Percentiles rank a stretch among this genome's conserved stretches.
Evolutionary conservation across 441 rosid species (phyloP).

Genomic region (Gossypium aridum): DNA sequence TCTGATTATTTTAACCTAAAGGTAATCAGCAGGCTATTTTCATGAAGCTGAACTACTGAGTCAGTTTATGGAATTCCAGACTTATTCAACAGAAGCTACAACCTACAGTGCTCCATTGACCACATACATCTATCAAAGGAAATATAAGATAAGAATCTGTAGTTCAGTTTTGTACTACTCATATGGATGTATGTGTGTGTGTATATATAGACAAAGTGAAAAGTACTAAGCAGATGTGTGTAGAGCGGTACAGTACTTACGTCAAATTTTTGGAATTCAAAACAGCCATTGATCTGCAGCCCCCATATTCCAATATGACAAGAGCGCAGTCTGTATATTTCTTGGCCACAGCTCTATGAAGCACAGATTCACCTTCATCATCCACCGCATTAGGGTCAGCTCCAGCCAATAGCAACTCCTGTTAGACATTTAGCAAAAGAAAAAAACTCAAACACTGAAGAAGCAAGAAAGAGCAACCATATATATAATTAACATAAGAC

Average conservation of each 20-base stretch:
- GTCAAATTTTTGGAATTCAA: constrained; percentile 73
- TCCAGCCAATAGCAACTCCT: constrained; percentile 96
- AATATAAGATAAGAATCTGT: not conserved
- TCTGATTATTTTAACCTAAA: not conserved
- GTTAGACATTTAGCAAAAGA: constrained; percentile 16
- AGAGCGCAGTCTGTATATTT: constrained; percentile 92
- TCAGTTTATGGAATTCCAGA: not conserved
- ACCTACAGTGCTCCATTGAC: not conserved
- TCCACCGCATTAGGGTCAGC: constrained; percentile 99
- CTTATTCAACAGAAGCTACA: not conserved
- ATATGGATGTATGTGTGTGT: not conserved
- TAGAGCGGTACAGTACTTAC: constrained; percentile 36
- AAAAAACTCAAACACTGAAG: not conserved
- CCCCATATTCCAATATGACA: constrained; percentile 89
- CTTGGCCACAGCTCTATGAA: constrained; percentile 87
- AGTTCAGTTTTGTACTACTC: not conserved
- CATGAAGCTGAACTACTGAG: not conserved
- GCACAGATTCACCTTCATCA: constrained; percentile 98
- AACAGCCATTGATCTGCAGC: constrained; percentile 81
- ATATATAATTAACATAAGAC: constrained; percentile 28
- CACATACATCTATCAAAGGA: not conserved
- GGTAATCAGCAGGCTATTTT: not conserved
- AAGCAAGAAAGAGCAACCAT: constrained; percentile 6
- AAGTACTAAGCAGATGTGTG: not conserved
- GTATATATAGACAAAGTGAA: not conserved